Conservation (phyloP, 2,329 filamentous ascomycete genomes). For the Trichoderma simmonsii region DNA sequence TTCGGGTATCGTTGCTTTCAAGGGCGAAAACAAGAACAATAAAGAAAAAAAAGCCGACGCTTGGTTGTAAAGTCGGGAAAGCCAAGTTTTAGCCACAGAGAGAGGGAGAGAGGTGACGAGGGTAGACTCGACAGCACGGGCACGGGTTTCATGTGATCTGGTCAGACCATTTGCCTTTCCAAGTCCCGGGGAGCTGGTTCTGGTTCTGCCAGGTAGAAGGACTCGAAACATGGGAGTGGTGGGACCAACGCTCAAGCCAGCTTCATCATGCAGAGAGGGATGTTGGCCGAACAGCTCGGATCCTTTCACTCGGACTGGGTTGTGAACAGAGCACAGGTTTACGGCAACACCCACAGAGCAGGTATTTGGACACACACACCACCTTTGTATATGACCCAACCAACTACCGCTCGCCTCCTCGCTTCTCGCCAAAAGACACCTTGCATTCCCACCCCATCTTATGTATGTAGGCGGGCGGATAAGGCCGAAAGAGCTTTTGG, state of each 20-base stretch:
- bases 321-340: not conserved
- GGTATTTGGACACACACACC: not conserved
- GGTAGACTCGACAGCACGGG: not conserved
- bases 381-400: not conserved
- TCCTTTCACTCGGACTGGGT: not conserved
- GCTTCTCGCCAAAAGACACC: not conserved
- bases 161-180: not conserved
- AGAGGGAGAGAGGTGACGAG: not conserved
- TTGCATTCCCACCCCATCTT: not conserved
- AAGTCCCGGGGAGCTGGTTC: slow-evolving; percentile 24
- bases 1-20: not conserved
- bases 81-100: not conserved
- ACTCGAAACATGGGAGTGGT: not conserved
- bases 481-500: not conserved
- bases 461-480: slow-evolving; percentile 4
- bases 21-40: not conserved
- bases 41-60: not conserved
- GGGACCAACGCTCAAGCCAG: not conserved
- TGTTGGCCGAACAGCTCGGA: no score
- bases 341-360: not conserved
- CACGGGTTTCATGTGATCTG: not conserved
- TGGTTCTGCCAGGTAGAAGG: slow-evolving; percentile 19
- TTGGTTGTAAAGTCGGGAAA: not conserved
- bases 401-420: not conserved
- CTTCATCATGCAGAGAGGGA: not conserved